Evolutionary conservation across 1,284 basidiomycete genomes (phyloP), one percentile per base, ranked within the genome.

Genomic region (Cryptococcus sp.): DNA sequence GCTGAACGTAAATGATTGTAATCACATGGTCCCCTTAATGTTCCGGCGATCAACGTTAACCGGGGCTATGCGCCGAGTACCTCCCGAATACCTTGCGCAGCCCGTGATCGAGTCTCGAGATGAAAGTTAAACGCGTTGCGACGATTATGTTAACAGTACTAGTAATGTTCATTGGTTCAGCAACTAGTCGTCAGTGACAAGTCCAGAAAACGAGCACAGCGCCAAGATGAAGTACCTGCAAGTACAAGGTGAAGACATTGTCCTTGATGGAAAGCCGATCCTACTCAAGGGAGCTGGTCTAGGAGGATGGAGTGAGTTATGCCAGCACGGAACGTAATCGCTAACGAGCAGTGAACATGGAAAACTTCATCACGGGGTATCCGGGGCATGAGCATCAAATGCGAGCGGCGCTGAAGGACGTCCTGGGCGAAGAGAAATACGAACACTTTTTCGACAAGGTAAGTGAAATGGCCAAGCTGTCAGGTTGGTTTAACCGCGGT

Each of bases 361-460:
- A 74, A 57, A 73, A 72, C 65, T 76, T 76, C 57, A 76, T 73
- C 60, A 75, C 63, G 19, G 75, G 74, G 7, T 77, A 69, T 57
- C 63, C 74, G 0, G 72, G 70, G 16, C 69, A 74, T 51, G 70
- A 72, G 52, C 38, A 81, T 69, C 84, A 86, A 73, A 85, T 89
- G 52, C 84, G 88, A 46, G 83, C 84, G 17, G 85, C 84, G 2
- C 79, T 91, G n/a, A 80, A 81, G 16, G 81, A 85, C 17, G 83
- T 84, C 0, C 76, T 91, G 19, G 89, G 89, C 2, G 63, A 82
- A 55, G 80, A 85, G 51, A 89, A 88, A 70, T 83, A 87, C 15
- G 84, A 84, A 25, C 87, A 85, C 78, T 90, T 89, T 80, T 91
- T 89, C 66, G 86, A 89, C 77, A 87, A 85, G 79, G 86, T 85